These are phyloP conservation scores for Cercophora scortea DNA, from an alignment of 495 filamentous ascomycete species.

Conservation along the genomic window DNA sequence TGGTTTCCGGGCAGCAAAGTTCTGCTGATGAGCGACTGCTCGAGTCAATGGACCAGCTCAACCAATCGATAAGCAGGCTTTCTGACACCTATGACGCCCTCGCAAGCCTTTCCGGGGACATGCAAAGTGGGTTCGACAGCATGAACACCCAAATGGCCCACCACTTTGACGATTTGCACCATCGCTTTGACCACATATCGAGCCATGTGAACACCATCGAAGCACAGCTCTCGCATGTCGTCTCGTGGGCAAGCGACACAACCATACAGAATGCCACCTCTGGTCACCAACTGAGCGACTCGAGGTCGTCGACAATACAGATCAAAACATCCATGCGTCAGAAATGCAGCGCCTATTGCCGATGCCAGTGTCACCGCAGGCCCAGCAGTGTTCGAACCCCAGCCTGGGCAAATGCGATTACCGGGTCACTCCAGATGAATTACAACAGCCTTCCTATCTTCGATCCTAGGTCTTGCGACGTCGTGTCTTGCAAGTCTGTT, in stretches of 20 bases:
- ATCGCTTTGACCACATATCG: too few species aligned
- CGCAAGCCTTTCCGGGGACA: too few species aligned
- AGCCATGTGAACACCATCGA: neutral
- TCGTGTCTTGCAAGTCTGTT: neutral
- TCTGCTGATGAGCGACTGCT: too few species aligned
- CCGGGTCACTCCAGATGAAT: neutral
- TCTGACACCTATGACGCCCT: too few species aligned
- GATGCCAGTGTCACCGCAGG: neutral
- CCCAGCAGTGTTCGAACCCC: neutral
- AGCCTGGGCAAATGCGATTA: neutral
- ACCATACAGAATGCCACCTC: neutral
- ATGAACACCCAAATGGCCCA: too few species aligned
- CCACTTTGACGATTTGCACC: too few species aligned
- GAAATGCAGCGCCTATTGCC: neutral
- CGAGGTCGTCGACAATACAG: neutral
- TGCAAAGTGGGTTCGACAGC: too few species aligned
- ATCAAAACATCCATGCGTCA: neutral
- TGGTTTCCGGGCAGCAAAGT: too few species aligned
- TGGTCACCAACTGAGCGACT: neutral
- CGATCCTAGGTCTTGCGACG: neutral
- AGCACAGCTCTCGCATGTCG: neutral
- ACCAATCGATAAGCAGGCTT: too few species aligned
- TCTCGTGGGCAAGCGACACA: neutral
- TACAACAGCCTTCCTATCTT: neutral
- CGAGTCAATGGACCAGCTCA: too few species aligned